Evolutionary conservation across 345 rosid genomes (phyloP), one percentile per base, ranked within the genome.

Genomic region (Barbarea vulgaris): DNA sequence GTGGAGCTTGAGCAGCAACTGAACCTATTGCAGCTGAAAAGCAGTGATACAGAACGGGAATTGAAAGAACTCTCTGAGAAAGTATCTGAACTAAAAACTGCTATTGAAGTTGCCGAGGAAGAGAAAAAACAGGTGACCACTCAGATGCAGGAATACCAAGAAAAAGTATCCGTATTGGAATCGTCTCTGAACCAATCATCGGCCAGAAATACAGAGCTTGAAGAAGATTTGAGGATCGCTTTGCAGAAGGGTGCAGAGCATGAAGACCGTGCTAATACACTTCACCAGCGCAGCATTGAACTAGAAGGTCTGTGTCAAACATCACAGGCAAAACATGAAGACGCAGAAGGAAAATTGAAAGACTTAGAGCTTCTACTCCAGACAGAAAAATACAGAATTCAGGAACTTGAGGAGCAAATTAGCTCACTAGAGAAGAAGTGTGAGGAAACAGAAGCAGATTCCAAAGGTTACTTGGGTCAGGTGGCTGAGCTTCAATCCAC

Each of bases 341-440:
- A 83, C 48, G 80, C 97, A 30, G 86, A 84, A 17, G 89, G 89
- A 77, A 93, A 77, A 83, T 85, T 78, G 19, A 85, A 74, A 61
- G 98, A 96, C 78, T 75, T 96, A 77, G 97, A 88, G 75, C 80
- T 96, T 90, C 79, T 96, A 52, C 98, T 93, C 19, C 91, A 89
- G 83, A 83, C 99, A n/a, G 95, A 89, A 78, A 93, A 91, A 62
- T 83, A 81, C 78, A 87, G 92, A 81, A 96, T 88, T 73, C 95
- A 89, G 80, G 98, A 96, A 76, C 97, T 91, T 67, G 97, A 89
- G 77, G 97, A 91, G 77, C 96, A 89, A 79, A 66, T 87, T 57
- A 75, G 83, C 71, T 47, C 81, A 37, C 70, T 93, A 48, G 92
- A 93, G 79, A 96, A 83, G 84, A 93, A 88, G 81, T 81, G 75